phyloP scores from a whole-genome alignment of 2,329 filamentous ascomycete species.

The Fusarium piperis region DNA sequence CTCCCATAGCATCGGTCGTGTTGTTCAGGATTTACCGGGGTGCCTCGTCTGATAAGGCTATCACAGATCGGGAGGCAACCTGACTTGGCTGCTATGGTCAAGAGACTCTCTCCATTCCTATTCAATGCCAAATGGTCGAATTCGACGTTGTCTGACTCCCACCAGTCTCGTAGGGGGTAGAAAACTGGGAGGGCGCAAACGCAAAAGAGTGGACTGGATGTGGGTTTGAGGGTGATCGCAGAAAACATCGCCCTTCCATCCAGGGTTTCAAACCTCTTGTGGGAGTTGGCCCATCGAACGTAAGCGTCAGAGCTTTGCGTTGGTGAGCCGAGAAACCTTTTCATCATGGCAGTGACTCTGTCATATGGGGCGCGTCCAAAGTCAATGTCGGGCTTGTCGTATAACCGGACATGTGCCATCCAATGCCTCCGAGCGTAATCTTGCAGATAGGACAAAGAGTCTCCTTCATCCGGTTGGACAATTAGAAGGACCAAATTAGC shows the following conservation, averaged over 20 bases:
- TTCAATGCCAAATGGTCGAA: not conserved
- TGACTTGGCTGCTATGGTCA: not conserved
- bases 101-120: not conserved
- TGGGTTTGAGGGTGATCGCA: too few relatives aligned
- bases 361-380: not conserved
- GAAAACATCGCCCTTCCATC: too few relatives aligned
- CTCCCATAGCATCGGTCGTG: not conserved
- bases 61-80: not conserved
- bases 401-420: not conserved
- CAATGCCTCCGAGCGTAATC: not conserved
- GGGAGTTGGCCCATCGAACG: not conserved
- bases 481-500: not conserved
- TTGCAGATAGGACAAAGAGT: not conserved
- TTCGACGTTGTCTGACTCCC: not conserved
- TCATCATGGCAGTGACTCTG: not conserved
- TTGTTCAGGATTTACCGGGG: not conserved
- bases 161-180: not conserved
- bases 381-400: not conserved
- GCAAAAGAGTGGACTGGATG: not conserved
- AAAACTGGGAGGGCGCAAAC: not conserved
- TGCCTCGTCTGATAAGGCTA: not conserved
- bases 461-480: not conserved
- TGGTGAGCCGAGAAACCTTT: not conserved
- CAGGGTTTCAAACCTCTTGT: too few relatives aligned
- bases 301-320: not conserved